Base-by-base conservation (phyloP, 257 asterid genomes). In the Gynochthodes officinalis region DNA sequence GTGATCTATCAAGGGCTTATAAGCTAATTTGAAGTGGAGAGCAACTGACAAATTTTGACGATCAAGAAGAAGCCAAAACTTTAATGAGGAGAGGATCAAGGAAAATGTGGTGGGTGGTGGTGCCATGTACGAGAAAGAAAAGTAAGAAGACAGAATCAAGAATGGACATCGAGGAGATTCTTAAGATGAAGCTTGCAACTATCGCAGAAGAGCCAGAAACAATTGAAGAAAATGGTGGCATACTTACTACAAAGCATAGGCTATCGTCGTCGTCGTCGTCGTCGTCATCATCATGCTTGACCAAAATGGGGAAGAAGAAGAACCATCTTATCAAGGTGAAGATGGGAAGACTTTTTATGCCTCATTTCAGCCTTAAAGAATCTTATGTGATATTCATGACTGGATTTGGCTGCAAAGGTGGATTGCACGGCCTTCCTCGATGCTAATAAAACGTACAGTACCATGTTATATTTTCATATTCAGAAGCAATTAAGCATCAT, bases 151-250 rank as follows among this genome's bases (percentile, higher is more conserved):
- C 79, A 0, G 89, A 90, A 18, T 76, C 88, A 30, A 67, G 84
- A 66, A 57, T 90, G 86, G 90, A 84, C 54, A 79, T 87, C 18
- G 89, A 87, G 39, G 96, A 92, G 10, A 84, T 90, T 73, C 79
- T 92, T 3, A 92, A 88, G 82, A 87, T 85, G 96, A 90, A 88
- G 83, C 94, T 90, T 8, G 92, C 79, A 39, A 86, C 90, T 6
- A 88, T 92, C 78, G 55, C 50, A 13, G 74, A 72, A 75, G 91
- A 89, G 59, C 80, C 85, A 0, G 96, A 84, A 0, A 96, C 89
- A 63, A 73, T 40, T 46, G 87, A 78, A 18, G 87, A 79, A 37
- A 72, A 76, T 60, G 73, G 82, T 53, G 62, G 72, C 58, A 30
- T 59, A 15, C 64, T 21, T 27, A 19, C 66, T 9, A 68, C 79